Evolutionary conservation across 345 rosid genomes (phyloP).

Genomic region (Salix caprea): DNA sequence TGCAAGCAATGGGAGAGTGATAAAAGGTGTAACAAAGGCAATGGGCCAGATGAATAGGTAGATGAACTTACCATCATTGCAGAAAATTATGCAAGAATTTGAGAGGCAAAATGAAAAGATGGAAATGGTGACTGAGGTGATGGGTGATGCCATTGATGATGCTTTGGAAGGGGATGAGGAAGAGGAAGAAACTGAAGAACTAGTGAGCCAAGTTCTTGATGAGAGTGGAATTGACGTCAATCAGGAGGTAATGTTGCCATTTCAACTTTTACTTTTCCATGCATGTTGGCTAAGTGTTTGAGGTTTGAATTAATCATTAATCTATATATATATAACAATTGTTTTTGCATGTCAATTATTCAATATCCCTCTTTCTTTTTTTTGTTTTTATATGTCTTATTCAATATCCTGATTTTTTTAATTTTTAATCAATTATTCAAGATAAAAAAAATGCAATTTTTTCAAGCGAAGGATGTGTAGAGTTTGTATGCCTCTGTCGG

Average conservation of each 20-base stretch:
- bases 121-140: slow-evolving; percentile 83
- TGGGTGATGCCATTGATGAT: slow-evolving; percentile 89
- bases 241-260: slow-evolving; percentile 57
- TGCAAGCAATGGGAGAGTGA: slow-evolving; percentile 95
- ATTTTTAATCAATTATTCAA: too few species aligned
- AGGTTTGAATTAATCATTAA: not conserved
- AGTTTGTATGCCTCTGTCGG: too few species aligned
- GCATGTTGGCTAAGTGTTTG: not conserved
- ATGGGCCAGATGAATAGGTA: slow-evolving; percentile 92
- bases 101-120: slow-evolving; percentile 91
- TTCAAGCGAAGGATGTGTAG: too few species aligned
- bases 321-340: not conserved
- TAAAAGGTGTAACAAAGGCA: slow-evolving; percentile 93
- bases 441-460: too few species aligned
- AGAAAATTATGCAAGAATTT: slow-evolving; percentile 84
- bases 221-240: slow-evolving; percentile 79
- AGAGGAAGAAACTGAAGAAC: slow-evolving; percentile 88
- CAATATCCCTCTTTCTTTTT: too few species aligned
- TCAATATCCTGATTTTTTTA: too few species aligned
- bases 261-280: not conserved
- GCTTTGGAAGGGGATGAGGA: slow-evolving; percentile 92
- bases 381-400: too few species aligned
- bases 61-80: slow-evolving; percentile 83
- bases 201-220: slow-evolving; percentile 83
- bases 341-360: not conserved